Base-by-base conservation (phyloP, 345 rosid genomes). In the Melastoma malabathricum region DNA sequence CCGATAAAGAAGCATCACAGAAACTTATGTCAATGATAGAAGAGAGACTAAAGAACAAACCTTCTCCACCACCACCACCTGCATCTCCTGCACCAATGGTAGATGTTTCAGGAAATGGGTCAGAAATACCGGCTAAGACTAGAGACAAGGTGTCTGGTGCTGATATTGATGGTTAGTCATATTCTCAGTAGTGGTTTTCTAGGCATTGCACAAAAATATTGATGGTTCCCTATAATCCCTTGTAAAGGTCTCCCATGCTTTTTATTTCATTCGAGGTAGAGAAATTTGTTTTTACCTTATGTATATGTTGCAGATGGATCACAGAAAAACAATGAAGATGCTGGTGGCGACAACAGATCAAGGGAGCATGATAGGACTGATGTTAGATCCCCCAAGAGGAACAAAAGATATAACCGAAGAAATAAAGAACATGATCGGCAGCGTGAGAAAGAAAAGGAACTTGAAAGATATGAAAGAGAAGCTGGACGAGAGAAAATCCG, bases 61-160 rank as follows among this genome's bases (percentile, higher is more conserved):
- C 97, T 38, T 71, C 80, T 64, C 98, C 96, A 57, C 93, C 95
- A 57, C 93, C 95, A n/a, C 98, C 25, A n/a, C 98, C 89, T 18
- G 92, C 96, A 56, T 77, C 75, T 25, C 79, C 56, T 47, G 63
- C 68, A 39, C 70, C 78, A 20, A 9, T 12, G 12, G 70, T 57
- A 46, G 83, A 80, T 71, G 74, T 66, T 59, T 64, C 65, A 63
- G 82, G 71, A 38, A 75, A 59, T 58, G 64, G 52, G 52, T 52
- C 71, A 44, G 98, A 90, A 54, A 15, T 66, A 64, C 73, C 64
- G 19, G 66, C 76, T 58, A 82, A 77, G 67, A 54, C 79, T 20
- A 83, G 66, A 71, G 88, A 89, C 65, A 84, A 72, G 46, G 89
- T 83, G 63, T 66, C 77, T 44, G 81, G 77, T 67, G 62, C 52